Percentiles rank a stretch among this genome's conserved stretches.
Conservation (phyloP, 2,329 filamentous ascomycete genomes). For the Ophiocordyceps camponoti-leonardi region DNA sequence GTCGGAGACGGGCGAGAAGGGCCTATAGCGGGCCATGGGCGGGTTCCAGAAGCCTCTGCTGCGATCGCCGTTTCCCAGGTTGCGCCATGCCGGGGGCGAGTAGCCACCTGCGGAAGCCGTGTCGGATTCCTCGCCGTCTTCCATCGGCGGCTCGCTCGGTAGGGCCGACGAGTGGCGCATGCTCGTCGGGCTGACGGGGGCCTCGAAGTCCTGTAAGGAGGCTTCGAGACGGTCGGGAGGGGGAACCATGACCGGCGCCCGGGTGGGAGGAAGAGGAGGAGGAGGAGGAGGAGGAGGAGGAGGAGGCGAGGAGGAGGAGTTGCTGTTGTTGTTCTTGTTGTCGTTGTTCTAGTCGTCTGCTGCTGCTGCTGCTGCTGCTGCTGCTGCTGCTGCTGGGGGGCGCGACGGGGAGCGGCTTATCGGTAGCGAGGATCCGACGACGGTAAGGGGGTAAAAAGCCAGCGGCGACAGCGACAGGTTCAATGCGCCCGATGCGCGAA, state of each 20-base stretch:
- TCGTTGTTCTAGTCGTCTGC: constrained; percentile 5
- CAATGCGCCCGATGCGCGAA: constrained; percentile 15
- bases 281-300: constrained; percentile 4
- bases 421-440: constrained; percentile 4
- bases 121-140: constrained; percentile 26
- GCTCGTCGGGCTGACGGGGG: constrained; percentile 20
- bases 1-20: constrained; percentile 11
- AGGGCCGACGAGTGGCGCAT: constrained; percentile 14
- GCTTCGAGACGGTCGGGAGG: constrained; percentile 27
- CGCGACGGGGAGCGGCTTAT: constrained; percentile 11
- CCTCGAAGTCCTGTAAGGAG: constrained; percentile 37
- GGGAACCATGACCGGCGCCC: constrained; percentile 11
- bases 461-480: constrained; percentile 11
- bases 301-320: constrained; percentile 1
- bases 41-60: constrained; percentile 40
- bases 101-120: constrained; percentile 35
- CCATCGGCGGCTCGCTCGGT: constrained; percentile 17
- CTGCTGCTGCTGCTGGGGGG: constrained; percentile 8
- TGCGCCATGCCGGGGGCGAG: constrained; percentile 43
- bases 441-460: constrained; percentile 3
- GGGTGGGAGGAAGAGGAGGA: no score
- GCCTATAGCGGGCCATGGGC: constrained; percentile 2
- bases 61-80: constrained; percentile 40
- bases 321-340: no score
- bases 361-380: no score